A percentile compares a stretch with the other conserved stretches of the same genome.
Conservation (phyloP, 2,329 filamentous ascomycete species). For the Aspergillus tubingensis region DNA sequence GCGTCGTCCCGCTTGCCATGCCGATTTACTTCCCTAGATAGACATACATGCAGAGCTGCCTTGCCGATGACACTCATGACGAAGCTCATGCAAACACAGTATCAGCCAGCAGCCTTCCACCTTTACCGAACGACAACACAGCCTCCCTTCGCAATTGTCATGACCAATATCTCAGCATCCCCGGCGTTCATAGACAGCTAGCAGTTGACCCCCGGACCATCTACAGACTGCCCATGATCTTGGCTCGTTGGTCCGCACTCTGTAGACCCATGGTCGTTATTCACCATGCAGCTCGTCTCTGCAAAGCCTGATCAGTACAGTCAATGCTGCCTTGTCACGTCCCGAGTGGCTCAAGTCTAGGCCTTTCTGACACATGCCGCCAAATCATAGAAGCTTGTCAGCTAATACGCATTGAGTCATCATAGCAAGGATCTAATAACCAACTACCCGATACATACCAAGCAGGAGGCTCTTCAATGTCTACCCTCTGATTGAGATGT, state of each 20-base stretch:
- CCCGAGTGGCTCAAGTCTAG: neutral
- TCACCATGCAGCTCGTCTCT: neutral
- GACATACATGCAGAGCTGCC: neutral
- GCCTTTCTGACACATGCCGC: neutral
- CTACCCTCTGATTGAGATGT: neutral
- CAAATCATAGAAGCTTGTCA: neutral
- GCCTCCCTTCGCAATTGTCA: neutral
- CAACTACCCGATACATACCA: too few relatives aligned
- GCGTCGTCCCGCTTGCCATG: neutral
- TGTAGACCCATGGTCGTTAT: neutral
- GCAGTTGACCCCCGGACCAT: neutral
- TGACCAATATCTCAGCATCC: neutral
- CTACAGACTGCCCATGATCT: neutral
- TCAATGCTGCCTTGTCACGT: neutral
- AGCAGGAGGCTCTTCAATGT: neutral
- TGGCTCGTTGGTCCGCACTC: neutral
- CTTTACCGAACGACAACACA: neutral
- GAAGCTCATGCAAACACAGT: neutral
- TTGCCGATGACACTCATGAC: constrained; percentile 1
- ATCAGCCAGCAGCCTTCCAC: neutral
- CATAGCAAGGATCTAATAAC: neutral
- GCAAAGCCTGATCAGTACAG: neutral
- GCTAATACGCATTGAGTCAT: neutral
- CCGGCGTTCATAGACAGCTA: neutral
- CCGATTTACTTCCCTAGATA: neutral